These are phyloP conservation scores for Urochloa ruziziensis DNA, from an alignment of 176 grass and related monocot species.

Conservation along the genomic window DNA sequence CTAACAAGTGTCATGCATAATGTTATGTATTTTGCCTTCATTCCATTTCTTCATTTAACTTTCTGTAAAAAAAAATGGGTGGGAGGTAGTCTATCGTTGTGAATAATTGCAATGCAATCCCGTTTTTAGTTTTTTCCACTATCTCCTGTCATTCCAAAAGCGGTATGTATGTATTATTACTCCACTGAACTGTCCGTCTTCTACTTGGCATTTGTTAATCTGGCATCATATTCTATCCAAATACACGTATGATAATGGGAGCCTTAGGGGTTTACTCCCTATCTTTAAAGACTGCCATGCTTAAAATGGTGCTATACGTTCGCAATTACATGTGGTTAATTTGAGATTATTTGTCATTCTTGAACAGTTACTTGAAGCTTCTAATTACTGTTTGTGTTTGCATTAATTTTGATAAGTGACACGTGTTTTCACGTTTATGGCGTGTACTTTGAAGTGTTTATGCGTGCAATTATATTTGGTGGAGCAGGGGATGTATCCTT, in stretches of 20 bases:
- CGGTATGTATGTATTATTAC: not conserved
- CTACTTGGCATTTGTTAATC: not conserved
- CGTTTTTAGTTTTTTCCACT: not conserved
- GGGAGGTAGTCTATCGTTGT: not conserved
- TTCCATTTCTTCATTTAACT: slow-evolving; percentile 4
- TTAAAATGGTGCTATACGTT: not conserved
- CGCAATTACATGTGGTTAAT: too few species aligned
- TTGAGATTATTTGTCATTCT: too few species aligned
- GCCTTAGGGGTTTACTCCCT: not conserved
- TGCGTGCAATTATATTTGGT: not conserved
- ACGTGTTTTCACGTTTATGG: not conserved
- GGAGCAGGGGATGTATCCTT: not conserved
- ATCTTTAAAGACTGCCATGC: not conserved
- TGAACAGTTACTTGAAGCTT: slow-evolving; percentile 13
- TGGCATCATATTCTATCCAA: slow-evolving; percentile 8
- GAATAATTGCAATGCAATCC: not conserved
- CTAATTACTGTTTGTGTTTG: not conserved
- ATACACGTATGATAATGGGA: not conserved
- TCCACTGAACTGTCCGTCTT: not conserved
- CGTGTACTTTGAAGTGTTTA: not conserved
- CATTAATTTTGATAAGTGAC: not conserved
- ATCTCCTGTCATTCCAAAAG: not conserved
- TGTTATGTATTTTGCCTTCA: not conserved
- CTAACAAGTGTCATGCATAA: not conserved
- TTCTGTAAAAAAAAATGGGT: not conserved